phyloP scores from a whole-genome alignment of 2,329 filamentous ascomycete species.

The Phialophora tarda region DNA sequence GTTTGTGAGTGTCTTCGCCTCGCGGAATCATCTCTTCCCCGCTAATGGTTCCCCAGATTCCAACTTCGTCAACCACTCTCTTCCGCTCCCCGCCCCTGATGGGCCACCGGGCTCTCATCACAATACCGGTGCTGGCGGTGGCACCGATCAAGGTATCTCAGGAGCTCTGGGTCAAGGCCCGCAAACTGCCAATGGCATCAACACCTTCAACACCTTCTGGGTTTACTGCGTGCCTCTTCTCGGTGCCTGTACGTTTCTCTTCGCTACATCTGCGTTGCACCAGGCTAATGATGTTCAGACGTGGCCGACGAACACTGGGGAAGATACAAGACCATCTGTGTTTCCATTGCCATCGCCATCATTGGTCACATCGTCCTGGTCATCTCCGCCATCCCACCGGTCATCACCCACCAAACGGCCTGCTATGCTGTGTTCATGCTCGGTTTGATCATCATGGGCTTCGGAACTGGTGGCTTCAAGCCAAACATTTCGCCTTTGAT shows the following conservation, averaged over 20 bases:
- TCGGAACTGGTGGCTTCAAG: slow-evolving; percentile 81
- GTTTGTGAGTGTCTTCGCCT: slow-evolving; percentile 58
- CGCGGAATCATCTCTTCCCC: not conserved
- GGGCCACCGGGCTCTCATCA: slow-evolving; percentile 55
- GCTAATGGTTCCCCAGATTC: slow-evolving; percentile 10
- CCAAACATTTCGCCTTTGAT: slow-evolving; percentile 58
- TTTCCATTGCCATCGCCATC: slow-evolving; percentile 68
- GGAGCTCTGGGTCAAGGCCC: slow-evolving; percentile 65
- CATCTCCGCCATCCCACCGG: slow-evolving; percentile 66
- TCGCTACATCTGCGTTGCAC: not conserved
- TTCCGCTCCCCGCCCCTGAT: slow-evolving; percentile 16
- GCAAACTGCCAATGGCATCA: slow-evolving; percentile 59
- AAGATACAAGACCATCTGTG: slow-evolving; percentile 72
- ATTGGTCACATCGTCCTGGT: slow-evolving; percentile 71
- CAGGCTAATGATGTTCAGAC: not conserved
- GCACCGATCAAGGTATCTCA: slow-evolving; percentile 49
- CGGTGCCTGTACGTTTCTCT: slow-evolving; percentile 55
- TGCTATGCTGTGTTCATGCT: slow-evolving; percentile 68
- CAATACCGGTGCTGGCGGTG: slow-evolving; percentile 58
- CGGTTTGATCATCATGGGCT: slow-evolving; percentile 69
- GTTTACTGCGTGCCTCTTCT: slow-evolving; percentile 65
- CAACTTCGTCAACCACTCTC: slow-evolving; percentile 21
- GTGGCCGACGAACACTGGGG: slow-evolving; percentile 41
- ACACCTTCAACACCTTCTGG: slow-evolving; percentile 66
- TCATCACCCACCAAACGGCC: slow-evolving; percentile 63